Evolutionary conservation across 176 grass and related monocot species (phyloP).

Genomic region (Puccinellia tenuiflora): DNA sequence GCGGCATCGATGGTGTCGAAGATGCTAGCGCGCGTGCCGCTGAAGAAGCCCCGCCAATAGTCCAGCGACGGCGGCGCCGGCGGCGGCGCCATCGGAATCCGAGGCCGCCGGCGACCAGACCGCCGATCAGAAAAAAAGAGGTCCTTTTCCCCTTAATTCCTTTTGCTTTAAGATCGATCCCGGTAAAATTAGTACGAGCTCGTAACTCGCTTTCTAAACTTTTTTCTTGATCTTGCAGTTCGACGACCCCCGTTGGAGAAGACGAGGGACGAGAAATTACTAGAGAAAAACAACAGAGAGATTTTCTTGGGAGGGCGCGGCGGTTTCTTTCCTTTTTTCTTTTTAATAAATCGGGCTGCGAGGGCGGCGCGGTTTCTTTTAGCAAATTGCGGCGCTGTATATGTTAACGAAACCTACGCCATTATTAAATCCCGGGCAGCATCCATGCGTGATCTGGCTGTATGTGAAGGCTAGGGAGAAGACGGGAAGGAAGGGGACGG

Average conservation of each 20-base stretch:
- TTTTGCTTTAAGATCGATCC: not conserved
- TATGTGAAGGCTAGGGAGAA: no score
- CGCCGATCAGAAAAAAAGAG: not conserved
- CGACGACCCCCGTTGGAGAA: not conserved
- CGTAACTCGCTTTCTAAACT: not conserved
- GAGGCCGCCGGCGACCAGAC: not conserved
- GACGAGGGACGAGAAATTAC: not conserved
- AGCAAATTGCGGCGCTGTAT: not conserved
- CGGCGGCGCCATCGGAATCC: conserved; percentile 18
- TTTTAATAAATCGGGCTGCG: not conserved
- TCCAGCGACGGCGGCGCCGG: conserved; percentile 41
- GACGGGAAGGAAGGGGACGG: not conserved
- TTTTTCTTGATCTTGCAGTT: not conserved
- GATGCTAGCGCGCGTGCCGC: conserved; percentile 37
- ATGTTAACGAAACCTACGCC: not conserved
- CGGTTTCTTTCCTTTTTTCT: not conserved
- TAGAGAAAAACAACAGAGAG: not conserved
- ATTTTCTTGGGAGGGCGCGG: not conserved
- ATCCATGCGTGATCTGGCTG: no score
- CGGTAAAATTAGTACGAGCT: not conserved
- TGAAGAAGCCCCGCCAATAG: conserved; percentile 69
- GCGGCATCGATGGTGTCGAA: conserved; percentile 57
- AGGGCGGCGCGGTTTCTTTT: not conserved
- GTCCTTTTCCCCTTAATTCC: not conserved
- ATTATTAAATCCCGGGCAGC: not conserved